Conservation (phyloP, 1,139 yeast genomes). For the Geotrichum klebahnii region DNA sequence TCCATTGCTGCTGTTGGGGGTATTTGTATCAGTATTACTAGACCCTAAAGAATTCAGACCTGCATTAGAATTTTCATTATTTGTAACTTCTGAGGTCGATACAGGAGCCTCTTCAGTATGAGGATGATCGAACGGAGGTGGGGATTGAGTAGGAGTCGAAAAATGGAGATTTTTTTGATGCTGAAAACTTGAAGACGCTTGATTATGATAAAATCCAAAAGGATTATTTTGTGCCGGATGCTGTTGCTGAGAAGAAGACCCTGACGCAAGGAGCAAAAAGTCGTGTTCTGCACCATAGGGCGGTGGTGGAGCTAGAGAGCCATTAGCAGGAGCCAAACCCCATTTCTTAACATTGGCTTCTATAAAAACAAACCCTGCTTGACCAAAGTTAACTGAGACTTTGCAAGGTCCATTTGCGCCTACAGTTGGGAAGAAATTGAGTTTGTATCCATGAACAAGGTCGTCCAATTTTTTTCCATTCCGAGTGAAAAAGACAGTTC, state of each 20-base stretch:
- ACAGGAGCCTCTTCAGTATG: background rate
- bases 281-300: conserved; percentile 54
- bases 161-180: background rate
- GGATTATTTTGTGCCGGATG: background rate
- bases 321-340: conserved; percentile 78
- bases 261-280: conserved; percentile 40
- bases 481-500: conserved; percentile 81
- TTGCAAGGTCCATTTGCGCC: conserved; percentile 74
- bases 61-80: conserved; percentile 3
- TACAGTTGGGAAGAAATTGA: conserved; percentile 83
- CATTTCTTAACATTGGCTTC: conserved; percentile 92
- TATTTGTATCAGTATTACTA: background rate
- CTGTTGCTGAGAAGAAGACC: conserved; percentile 17
- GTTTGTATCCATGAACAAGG: conserved; percentile 69
- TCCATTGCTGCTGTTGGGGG: background rate
- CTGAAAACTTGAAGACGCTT: background rate
- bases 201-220: too few relatives aligned
- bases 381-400: conserved; percentile 82
- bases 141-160: too few relatives aligned
- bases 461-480: conserved; percentile 86
- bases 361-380: conserved; percentile 84
- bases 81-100: background rate
- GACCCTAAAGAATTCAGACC: background rate
- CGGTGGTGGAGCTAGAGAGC: conserved; percentile 72
- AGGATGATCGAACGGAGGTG: conserved; percentile 4